These are phyloP conservation scores for Coleophoma eucalyptorum DNA, from an alignment of 2,329 filamentous ascomycete genomes.

Conservation along the genomic window DNA sequence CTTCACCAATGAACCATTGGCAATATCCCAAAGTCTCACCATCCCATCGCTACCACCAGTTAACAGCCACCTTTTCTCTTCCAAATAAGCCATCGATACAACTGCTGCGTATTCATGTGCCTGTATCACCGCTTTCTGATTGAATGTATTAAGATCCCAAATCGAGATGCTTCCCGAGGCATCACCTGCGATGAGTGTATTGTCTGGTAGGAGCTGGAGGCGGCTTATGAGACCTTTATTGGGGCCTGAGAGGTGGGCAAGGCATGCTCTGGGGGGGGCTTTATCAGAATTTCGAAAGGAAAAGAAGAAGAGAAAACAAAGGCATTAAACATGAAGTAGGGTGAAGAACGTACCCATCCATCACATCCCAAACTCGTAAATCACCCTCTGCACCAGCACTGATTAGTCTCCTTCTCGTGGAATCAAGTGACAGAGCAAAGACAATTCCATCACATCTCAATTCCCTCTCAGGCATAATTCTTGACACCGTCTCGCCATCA, in stretches of 20 bases:
- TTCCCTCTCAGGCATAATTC: too few species aligned
- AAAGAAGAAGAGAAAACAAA: not conserved
- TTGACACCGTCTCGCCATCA: too few species aligned
- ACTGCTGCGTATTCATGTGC: too few species aligned
- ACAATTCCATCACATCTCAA: too few species aligned
- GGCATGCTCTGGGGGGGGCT: too few species aligned
- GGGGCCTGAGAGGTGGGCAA: constrained; percentile 2
- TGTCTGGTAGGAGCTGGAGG: constrained; percentile 26
- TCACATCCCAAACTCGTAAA: constrained; percentile 6
- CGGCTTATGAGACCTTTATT: constrained; percentile 1
- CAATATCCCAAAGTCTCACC: constrained; percentile 89
- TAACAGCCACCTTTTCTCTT: constrained; percentile 66
- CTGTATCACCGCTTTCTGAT: too few species aligned
- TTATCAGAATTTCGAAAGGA: too few species aligned
- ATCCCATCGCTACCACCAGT: constrained; percentile 93
- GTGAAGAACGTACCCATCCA: not conserved
- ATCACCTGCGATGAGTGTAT: constrained; percentile 88
- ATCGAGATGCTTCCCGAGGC: constrained; percentile 94
- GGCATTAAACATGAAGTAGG: not conserved
- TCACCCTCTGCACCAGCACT: not conserved
- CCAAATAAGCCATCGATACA: too few species aligned
- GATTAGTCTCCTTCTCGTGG: too few species aligned
- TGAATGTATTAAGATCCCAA: constrained; percentile 53
- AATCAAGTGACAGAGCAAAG: too few species aligned
- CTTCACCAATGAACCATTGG: constrained; percentile 60